Conservation (phyloP, 768 basidiomycete genomes). For the Termitomyces sp. region DNA sequence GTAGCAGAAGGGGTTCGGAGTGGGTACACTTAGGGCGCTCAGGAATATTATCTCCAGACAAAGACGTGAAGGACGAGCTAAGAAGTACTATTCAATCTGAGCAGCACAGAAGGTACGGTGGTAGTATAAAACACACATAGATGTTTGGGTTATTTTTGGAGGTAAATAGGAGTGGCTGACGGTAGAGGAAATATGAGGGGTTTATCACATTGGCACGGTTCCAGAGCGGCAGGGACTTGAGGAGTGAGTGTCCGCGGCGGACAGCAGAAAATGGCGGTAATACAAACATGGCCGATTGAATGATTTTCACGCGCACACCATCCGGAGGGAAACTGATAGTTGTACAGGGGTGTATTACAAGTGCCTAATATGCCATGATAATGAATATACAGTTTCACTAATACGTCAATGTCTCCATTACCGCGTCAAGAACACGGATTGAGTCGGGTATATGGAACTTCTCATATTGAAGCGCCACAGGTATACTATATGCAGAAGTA, state of each 20-base stretch:
- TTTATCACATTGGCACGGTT: too few species aligned
- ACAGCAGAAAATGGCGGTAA: not conserved
- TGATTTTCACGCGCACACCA: not conserved
- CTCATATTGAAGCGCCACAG: conserved; percentile 81
- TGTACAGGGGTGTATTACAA: not conserved
- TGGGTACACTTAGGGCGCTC: not conserved
- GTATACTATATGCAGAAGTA: conserved; percentile 51
- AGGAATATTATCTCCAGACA: not conserved
- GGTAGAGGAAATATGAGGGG: too few species aligned
- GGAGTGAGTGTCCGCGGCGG: not conserved
- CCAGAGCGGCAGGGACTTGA: not conserved
- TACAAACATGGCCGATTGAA: not conserved
- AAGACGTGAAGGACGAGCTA: not conserved
- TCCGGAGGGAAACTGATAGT: not conserved
- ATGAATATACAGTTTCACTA: conserved; percentile 21
- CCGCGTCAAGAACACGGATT: conserved; percentile 76
- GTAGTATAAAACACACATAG: not conserved
- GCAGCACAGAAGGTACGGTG: too few species aligned
- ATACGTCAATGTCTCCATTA: conserved; percentile 80
- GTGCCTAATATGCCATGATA: not conserved
- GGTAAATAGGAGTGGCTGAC: not conserved
- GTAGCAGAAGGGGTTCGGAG: not conserved
- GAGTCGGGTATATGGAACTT: conserved; percentile 92
- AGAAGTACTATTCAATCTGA: too few species aligned
- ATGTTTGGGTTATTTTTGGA: not conserved